Base-by-base conservation (phyloP, 495 filamentous ascomycete genomes). In the Bacidia rubella region DNA sequence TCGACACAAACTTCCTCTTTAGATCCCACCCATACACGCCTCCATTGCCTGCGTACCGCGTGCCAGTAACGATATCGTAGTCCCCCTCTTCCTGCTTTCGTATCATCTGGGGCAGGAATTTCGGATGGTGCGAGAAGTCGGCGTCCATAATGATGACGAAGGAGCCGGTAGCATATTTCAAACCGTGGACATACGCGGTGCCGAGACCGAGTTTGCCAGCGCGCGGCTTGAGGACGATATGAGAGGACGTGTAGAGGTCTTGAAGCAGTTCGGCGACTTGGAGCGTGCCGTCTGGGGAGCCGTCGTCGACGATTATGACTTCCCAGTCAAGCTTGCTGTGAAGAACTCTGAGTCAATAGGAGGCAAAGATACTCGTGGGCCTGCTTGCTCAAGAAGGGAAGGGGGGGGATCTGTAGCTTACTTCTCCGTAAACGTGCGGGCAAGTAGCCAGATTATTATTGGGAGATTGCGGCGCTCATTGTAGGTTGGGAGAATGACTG, bases 121-220 rank as follows among this genome's bases (percentile, higher is more conserved):
- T 94, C 62, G 89, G 89, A 70, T 98, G 92, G 74, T 98, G 93
- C 63, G 80, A 86, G 79, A 98, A 98, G 69, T 98, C 92, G 68
- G 92, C 92, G 73, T 98, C 92, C 92, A 98, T 97, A 75, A 98
- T 98, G 73, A 98, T 86, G 54, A 98, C 83, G 67, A 79, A 97
- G 74, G 89, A 95, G 57, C 92, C 92, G 21, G 80, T 86, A 32
- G 74, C 82, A 64, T 81, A 95, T 62, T 90, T 74, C 49, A 97
- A 74, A 39, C 92, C 92, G 66, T 98, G 90, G 41, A 97, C 85
- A 71, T 98, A 98, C 10, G 93, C 92, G 2, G 92, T 97, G 52
- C 92, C 92, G 23, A 98, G 80, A 17, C 93, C 93, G 39, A 98
- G 85, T 72, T 98, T 97, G 55, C 92, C 93, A 20, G 84, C 75